Evolutionary conservation across 192 early-diverging fungal species (phyloP).

Genomic region (Tieghemiomyces parasiticus): DNA sequence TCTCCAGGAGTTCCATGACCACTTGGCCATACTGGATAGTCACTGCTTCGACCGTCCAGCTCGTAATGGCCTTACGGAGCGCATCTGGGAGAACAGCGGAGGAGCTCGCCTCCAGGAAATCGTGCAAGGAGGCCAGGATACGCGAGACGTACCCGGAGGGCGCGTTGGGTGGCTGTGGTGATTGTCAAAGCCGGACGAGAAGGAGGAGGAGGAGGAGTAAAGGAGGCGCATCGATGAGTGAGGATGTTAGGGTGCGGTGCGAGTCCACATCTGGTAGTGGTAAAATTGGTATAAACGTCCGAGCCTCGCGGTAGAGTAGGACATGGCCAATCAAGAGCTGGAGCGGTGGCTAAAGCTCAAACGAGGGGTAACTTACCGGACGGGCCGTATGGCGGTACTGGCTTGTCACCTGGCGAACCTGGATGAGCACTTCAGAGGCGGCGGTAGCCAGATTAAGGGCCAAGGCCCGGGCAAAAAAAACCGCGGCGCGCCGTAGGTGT

Average conservation of each 20-base stretch:
- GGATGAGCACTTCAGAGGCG: neutral
- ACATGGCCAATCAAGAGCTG: no score
- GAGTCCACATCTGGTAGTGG: no score
- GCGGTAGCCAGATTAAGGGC: neutral
- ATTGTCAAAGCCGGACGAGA: no score
- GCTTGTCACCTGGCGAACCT: neutral
- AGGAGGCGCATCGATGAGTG: no score
- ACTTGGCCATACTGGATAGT: neutral
- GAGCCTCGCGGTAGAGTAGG: no score
- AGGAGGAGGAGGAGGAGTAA: no score
- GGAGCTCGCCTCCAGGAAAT: neutral
- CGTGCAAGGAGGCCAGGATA: neutral
- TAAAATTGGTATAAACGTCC: no score
- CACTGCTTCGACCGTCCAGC: neutral
- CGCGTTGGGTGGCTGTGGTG: neutral
- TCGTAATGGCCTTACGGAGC: neutral
- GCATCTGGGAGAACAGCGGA: neutral
- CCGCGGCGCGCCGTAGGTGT: neutral
- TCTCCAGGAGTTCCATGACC: neutral
- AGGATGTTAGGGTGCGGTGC: no score
- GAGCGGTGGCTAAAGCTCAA: no score
- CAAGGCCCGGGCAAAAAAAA: neutral
- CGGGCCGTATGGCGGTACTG: constrained; percentile 5
- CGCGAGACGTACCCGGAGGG: neutral
- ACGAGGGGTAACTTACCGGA: neutral